Evolutionary conservation across 352 stramenopile genomes (phyloP).

Genomic region (Globisporangium emineosum): DNA sequence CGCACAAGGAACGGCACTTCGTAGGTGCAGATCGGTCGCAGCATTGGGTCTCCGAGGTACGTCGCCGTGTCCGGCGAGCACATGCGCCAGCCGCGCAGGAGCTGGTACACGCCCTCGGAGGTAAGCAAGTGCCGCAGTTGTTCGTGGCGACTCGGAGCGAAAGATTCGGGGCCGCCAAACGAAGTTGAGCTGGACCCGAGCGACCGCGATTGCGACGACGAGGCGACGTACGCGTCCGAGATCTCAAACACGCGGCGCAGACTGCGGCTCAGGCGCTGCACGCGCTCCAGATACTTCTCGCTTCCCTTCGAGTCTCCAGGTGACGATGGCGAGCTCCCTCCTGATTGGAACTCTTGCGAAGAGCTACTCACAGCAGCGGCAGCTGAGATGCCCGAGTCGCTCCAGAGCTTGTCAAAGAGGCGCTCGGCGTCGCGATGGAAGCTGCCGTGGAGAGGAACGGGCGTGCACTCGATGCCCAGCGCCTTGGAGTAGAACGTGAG

Average conservation of each 20-base stretch:
- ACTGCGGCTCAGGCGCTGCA: slow-evolving; percentile 67
- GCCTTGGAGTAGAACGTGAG: slow-evolving; percentile 80
- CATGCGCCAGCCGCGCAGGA: slow-evolving; percentile 64
- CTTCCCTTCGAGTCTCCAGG: slow-evolving; percentile 16
- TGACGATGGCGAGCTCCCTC: slow-evolving; percentile 22
- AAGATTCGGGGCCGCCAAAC: slow-evolving; percentile 39
- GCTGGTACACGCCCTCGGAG: slow-evolving; percentile 52
- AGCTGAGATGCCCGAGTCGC: slow-evolving; percentile 32
- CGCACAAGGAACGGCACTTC: slow-evolving; percentile 78
- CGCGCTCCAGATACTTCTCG: slow-evolving; percentile 44
- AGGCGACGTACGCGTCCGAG: slow-evolving; percentile 82
- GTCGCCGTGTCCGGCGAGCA: slow-evolving; percentile 60
- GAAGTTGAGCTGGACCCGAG: slow-evolving; percentile 16
- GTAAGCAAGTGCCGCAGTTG: slow-evolving; percentile 63
- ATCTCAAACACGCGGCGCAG: slow-evolving; percentile 82
- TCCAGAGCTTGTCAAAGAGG: slow-evolving; percentile 83
- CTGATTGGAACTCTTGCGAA: neutral
- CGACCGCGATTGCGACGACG: slow-evolving; percentile 57
- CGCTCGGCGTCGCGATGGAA: slow-evolving; percentile 83
- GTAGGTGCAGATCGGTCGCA: slow-evolving; percentile 80
- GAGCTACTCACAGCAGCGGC: slow-evolving; percentile 15
- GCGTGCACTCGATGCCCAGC: slow-evolving; percentile 63
- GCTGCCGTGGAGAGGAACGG: slow-evolving; percentile 63
- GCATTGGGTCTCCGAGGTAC: slow-evolving; percentile 83
- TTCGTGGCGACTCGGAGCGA: slow-evolving; percentile 59